Evolutionary conservation across 768 basidiomycete genomes (phyloP).

Genomic region (Russula vinacea): DNA sequence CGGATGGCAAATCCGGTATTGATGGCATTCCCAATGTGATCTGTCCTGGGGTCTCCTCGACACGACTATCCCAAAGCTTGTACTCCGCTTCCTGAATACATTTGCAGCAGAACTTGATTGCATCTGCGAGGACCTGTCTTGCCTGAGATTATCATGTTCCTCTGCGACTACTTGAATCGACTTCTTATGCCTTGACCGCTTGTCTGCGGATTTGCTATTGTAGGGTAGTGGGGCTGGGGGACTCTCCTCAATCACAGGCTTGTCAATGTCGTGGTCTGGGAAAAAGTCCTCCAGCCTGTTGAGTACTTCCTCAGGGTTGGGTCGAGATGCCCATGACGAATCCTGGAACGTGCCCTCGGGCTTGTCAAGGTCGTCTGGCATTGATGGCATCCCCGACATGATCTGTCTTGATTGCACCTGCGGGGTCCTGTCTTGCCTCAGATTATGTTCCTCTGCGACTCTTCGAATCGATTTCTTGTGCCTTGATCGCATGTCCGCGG

Average conservation of each 20-base stretch:
- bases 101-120: slow-evolving; percentile 49
- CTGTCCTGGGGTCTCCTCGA: slow-evolving; percentile 85
- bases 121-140: slow-evolving; percentile 65
- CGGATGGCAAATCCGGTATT: slow-evolving; percentile 58
- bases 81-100: slow-evolving; percentile 75
- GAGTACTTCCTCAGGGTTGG: slow-evolving; percentile 88
- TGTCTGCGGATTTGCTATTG: slow-evolving; percentile 32
- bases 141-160: slow-evolving; percentile 75
- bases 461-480: slow-evolving; percentile 90
- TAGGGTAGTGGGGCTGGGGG: slow-evolving; percentile 39
- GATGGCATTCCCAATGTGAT: slow-evolving; percentile 46
- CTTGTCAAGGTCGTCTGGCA: slow-evolving; percentile 80
- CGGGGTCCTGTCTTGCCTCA: slow-evolving; percentile 66
- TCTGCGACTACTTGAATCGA: slow-evolving; percentile 90
- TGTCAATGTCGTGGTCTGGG: slow-evolving; percentile 93
- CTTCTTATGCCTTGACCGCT: slow-evolving; percentile 68
- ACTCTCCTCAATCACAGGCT: slow-evolving; percentile 85
- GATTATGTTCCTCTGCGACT: slow-evolving; percentile 86
- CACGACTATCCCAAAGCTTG: slow-evolving; percentile 93
- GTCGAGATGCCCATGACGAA: slow-evolving; percentile 85
- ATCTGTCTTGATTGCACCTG: slow-evolving; percentile 56
- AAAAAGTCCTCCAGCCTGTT: slow-evolving; percentile 93
- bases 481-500: slow-evolving; percentile 43
- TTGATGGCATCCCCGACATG: slow-evolving; percentile 43
- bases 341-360: slow-evolving; percentile 64